These are phyloP conservation scores for Abortiporus biennis DNA, from an alignment of 1,284 basidiomycete genomes.

Conservation along the genomic window DNA sequence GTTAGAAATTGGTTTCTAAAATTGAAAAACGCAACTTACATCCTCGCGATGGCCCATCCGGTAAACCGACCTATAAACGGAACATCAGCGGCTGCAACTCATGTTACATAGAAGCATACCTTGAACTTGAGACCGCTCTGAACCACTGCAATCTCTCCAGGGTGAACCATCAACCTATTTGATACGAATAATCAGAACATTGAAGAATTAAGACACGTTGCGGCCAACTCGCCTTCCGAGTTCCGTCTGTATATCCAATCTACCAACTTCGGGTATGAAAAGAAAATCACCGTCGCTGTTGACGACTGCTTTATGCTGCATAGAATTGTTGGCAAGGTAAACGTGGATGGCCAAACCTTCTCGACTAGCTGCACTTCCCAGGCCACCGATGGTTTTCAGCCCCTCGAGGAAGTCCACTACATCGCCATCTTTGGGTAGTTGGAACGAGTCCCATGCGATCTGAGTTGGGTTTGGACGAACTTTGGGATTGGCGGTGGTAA, in stretches of 20 bases:
- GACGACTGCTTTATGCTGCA: conserved; percentile 6
- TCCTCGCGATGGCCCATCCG: conserved; percentile 49
- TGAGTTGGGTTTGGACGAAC: conserved; percentile 4
- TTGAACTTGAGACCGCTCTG: conserved; percentile 66
- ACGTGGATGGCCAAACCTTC: conserved; percentile 6
- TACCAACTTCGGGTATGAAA: conserved; percentile 2
- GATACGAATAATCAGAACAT: conserved; percentile 1
- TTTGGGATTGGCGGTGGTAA: conserved; percentile 6
- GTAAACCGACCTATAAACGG: too few relatives aligned
- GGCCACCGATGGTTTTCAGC: conserved; percentile 5
- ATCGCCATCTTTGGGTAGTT: neutral
- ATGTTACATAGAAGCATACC: conserved; percentile 24
- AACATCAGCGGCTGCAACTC: conserved; percentile 24
- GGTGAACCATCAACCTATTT: conserved; percentile 44
- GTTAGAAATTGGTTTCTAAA: neutral
- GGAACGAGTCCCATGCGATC: conserved; percentile 4
- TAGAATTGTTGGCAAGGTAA: conserved; percentile 5
- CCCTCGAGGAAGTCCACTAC: conserved; percentile 6
- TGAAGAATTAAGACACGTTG: neutral
- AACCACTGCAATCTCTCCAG: conserved; percentile 59
- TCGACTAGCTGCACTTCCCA: neutral
- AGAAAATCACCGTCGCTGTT: conserved; percentile 8
- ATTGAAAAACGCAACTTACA: conserved; percentile 24
- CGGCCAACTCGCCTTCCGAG: conserved; percentile 1
- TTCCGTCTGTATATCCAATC: conserved; percentile 7